A percentile compares a stretch with the other conserved stretches of the same genome.
phyloP scores from a whole-genome alignment of 139 green algal genomes.

The Chlamydomonas asymmetrica region DNA sequence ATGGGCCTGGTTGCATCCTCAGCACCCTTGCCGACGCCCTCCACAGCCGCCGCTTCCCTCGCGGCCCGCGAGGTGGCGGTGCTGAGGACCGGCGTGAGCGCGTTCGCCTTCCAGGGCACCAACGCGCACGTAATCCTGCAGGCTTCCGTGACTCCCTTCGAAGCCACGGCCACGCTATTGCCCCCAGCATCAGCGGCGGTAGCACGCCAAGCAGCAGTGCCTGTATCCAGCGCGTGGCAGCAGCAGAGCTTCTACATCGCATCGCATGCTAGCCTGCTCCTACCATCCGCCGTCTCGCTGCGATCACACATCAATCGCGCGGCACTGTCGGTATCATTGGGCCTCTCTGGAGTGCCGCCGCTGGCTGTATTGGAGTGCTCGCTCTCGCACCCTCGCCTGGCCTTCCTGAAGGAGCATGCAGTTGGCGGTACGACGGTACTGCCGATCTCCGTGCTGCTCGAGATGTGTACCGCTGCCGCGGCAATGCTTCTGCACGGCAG shows the following conservation, averaged over 20 bases:
- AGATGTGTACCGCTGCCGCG: constrained; percentile 14
- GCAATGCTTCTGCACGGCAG: constrained; percentile 12
- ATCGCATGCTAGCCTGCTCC: constrained; percentile 11
- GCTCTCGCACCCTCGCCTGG: constrained; percentile 6
- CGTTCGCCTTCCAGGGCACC: constrained; percentile 81
- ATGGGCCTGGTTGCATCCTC: constrained; percentile 23
- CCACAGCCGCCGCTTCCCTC: background rate
- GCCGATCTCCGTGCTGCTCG: constrained; percentile 29
- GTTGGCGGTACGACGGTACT: background rate
- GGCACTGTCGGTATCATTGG: too few species aligned
- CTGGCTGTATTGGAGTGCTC: constrained; percentile 13
- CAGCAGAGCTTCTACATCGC: constrained; percentile 9
- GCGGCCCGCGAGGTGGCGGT: background rate
- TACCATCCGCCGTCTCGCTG: background rate
- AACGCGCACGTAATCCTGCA: constrained; percentile 60
- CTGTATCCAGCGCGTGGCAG: background rate
- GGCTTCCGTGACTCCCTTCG: background rate
- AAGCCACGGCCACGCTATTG: background rate
- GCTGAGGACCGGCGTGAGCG: constrained; percentile 64
- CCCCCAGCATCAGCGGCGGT: background rate
- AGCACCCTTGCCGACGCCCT: background rate
- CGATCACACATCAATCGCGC: background rate
- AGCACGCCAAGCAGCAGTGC: background rate
- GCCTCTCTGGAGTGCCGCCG: background rate
- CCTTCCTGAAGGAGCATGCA: background rate